phyloP scores from a whole-genome alignment of 805 yeast species.

The Saccharomycopsis fibuligera region DNA sequence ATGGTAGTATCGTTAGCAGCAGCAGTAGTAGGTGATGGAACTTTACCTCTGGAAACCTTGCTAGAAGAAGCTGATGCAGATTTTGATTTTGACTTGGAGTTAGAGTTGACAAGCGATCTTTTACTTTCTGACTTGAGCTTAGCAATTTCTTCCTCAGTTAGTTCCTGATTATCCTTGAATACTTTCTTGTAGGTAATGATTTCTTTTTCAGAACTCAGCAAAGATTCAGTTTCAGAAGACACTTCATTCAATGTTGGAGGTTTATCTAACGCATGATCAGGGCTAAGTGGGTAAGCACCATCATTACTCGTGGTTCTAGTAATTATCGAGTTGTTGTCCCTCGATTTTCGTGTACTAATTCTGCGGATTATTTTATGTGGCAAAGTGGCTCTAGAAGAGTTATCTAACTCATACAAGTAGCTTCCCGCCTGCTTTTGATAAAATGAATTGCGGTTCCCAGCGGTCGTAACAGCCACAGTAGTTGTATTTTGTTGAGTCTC shows the following conservation, averaged over 20 bases:
- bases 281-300: not conserved
- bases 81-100: too few species aligned
- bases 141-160: constrained; percentile 5
- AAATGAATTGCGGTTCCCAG: not conserved
- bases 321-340: not conserved
- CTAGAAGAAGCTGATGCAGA: too few species aligned
- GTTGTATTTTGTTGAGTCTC: too few species aligned
- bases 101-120: too few species aligned
- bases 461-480: not conserved
- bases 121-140: constrained; percentile 2
- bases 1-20: not conserved
- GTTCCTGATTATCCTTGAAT: constrained; percentile 12
- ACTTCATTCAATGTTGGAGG: constrained; percentile 12
- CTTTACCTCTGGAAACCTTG: too few species aligned
- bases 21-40: not conserved
- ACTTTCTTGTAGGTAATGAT: constrained; percentile 18
- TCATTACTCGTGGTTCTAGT: not conserved
- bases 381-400: constrained; percentile 6
- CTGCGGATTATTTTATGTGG: constrained; percentile 10
- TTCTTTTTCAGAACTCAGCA: constrained; percentile 10
- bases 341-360: constrained; percentile 10
- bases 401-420: constrained; percentile 11
- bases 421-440: too few species aligned
- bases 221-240: not conserved
- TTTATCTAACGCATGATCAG: not conserved